Evolutionary conservation across 352 stramenopile species (phyloP), one percentile per base, ranked within the genome.

Genomic region (Halophytophthora batemanensis): DNA sequence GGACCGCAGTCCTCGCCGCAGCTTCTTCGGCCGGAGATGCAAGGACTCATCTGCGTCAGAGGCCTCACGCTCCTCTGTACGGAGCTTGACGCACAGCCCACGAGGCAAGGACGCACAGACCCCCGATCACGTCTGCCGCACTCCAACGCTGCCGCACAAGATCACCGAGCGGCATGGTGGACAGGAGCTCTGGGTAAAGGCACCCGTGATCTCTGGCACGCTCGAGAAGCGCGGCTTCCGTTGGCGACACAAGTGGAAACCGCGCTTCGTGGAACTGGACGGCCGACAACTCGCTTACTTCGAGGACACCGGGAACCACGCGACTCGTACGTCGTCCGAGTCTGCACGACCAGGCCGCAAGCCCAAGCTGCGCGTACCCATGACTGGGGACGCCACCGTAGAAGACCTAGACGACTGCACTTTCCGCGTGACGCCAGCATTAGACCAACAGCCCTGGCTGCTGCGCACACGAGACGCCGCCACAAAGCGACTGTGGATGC

Each of bases 241-340:
- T 12, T 91, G 77, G 81, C 73, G 74, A 44, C 87, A 82, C 51
- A 86, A 85, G 65, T 92, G 78, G 78, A 87, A 88, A 49, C 33
- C 65, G 19, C 81, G 81, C 40, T 86, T 82, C 53, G 63, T 91
- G 18, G 77, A 89, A 55, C 65, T 91, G 54, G 82, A 89, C 61
- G 81, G 81, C 39, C 78, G 76, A 15, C 50, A 82, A 31, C 65
- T 91, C 21, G 79, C 74, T 34, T 91, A 88, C 63, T 88, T 77
- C 38, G 74, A 85, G 37, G 43, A 67, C n/a, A 33, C 25, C 1
- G 25, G 41, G 18, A 33, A 53, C 13, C 60, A 59, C 22, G 58
- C 57, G 3, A 43, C 50, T 38, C 57, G 58, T 62, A 56, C 8
- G 55, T 55, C 2, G 56, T 50, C 35, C 17, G 41, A 6, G 56